phyloP scores from a whole-genome alignment of 441 rosid genomes.

The Mallotus japonicus region DNA sequence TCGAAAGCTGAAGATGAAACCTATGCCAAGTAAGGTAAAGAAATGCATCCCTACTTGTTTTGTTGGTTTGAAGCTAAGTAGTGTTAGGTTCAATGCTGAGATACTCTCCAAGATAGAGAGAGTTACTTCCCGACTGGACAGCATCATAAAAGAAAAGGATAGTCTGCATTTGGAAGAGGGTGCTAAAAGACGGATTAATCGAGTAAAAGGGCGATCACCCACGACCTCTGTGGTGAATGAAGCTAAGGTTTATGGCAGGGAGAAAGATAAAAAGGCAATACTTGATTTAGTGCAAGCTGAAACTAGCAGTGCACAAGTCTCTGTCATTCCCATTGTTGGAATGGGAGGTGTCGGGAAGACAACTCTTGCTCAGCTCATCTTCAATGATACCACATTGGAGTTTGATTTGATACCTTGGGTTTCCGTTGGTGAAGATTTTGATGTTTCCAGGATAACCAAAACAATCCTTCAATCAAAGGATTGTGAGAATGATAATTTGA shows the following conservation, averaged over 20 bases:
- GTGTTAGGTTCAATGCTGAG: background rate
- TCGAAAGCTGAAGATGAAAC: background rate
- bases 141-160: background rate
- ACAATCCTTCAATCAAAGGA: constrained; percentile 1
- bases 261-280: constrained; percentile 8
- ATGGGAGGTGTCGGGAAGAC: constrained; percentile 19
- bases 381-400: background rate
- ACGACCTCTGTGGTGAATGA: constrained; percentile 18
- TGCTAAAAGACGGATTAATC: background rate
- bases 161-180: background rate
- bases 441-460: constrained; percentile 13
- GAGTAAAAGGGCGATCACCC: background rate
- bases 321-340: constrained; percentile 17
- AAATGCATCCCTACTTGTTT: background rate
- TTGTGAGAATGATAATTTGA: constrained; percentile 4
- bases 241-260: constrained; percentile 19
- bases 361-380: constrained; percentile 24
- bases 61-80: background rate
- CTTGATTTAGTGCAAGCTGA: constrained; percentile 1
- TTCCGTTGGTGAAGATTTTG: constrained; percentile 23
- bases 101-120: background rate
- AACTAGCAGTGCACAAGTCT: background rate
- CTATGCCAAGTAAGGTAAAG: constrained; percentile 6
- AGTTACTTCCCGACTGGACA: background rate
- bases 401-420: constrained; percentile 24